A percentile compares a stretch with the other conserved stretches of the same genome.
Conservation (phyloP, 1,284 basidiomycete genomes). For the Entoloma clypeatum region DNA sequence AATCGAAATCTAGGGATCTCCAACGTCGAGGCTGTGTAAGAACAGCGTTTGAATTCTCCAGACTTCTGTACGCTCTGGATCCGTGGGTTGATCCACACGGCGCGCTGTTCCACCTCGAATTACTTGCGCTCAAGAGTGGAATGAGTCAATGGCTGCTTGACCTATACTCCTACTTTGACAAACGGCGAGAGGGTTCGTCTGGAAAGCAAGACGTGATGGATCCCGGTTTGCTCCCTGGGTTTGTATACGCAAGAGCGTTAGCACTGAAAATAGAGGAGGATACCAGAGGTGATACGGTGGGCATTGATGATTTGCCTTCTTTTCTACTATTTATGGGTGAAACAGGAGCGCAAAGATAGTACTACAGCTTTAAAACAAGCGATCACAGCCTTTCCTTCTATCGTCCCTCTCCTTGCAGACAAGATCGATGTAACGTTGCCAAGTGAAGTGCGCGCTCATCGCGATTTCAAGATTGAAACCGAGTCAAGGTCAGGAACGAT, state of each 20-base stretch:
- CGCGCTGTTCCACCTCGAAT: constrained; percentile 79
- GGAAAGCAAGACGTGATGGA: constrained; percentile 37
- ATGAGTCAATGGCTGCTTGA: constrained; percentile 78
- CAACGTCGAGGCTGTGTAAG: constrained; percentile 84
- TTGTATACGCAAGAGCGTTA: constrained; percentile 75
- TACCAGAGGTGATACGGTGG: constrained; percentile 44
- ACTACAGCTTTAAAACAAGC: constrained; percentile 69
- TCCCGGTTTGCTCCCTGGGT: constrained; percentile 71
- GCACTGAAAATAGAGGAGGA: constrained; percentile 61
- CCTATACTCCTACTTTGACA: constrained; percentile 50
- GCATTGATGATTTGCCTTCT: constrained; percentile 18
- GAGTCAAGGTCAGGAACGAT: constrained; percentile 51
- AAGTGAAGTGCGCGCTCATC: constrained; percentile 51
- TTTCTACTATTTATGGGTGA: neutral
- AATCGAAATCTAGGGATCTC: constrained; percentile 48
- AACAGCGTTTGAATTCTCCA: constrained; percentile 86
- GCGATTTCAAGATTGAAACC: constrained; percentile 65
- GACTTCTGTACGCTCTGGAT: constrained; percentile 77
- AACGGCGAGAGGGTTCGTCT: constrained; percentile 24
- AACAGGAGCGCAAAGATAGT: constrained; percentile 51
- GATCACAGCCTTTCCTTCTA: constrained; percentile 72
- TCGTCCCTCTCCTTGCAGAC: constrained; percentile 78
- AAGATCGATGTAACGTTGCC: constrained; percentile 74
- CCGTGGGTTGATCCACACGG: constrained; percentile 86
- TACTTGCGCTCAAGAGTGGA: constrained; percentile 76